Conservation (phyloP, 768 basidiomycete genomes). For the Russula sp. region DNA sequence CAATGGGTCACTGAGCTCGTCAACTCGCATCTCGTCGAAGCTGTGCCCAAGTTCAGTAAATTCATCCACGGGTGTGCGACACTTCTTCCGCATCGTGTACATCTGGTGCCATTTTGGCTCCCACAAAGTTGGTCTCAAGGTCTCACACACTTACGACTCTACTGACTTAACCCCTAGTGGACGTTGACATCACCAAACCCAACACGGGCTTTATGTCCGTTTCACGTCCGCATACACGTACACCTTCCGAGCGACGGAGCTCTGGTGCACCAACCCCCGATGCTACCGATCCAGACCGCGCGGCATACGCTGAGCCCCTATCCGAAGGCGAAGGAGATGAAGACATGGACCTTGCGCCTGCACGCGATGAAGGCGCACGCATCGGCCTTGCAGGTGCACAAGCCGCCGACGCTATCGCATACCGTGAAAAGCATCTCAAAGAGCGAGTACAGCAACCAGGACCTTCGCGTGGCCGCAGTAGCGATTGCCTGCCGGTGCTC, state of each 20-base stretch:
- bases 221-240: slow-evolving; percentile 60
- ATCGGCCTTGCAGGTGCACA: slow-evolving; percentile 68
- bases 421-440: slow-evolving; percentile 76
- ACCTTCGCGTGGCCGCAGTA: slow-evolving; percentile 27
- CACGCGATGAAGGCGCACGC: slow-evolving; percentile 75
- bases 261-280: slow-evolving; percentile 42
- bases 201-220: slow-evolving; percentile 63
- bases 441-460: slow-evolving; percentile 29
- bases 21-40: slow-evolving; percentile 90
- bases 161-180: slow-evolving; percentile 50
- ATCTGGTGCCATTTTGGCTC: slow-evolving; percentile 97
- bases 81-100: slow-evolving; percentile 84
- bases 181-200: slow-evolving; percentile 91
- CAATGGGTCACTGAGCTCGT: slow-evolving; percentile 97
- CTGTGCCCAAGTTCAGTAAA: slow-evolving; percentile 97
- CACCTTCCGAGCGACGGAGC: slow-evolving; percentile 25
- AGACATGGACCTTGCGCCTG: slow-evolving; percentile 56
- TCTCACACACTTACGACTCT: not conserved
- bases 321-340: slow-evolving; percentile 96
- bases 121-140: slow-evolving; percentile 65
- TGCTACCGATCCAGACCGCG: slow-evolving; percentile 31
- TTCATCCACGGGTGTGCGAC: slow-evolving; percentile 97
- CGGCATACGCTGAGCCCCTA: slow-evolving; percentile 75
- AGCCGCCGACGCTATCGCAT: slow-evolving; percentile 80
- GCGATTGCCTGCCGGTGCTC: slow-evolving; percentile 38